Conservation (phyloP, 305 asterid genomes). For the Fraxinus platypoda region DNA sequence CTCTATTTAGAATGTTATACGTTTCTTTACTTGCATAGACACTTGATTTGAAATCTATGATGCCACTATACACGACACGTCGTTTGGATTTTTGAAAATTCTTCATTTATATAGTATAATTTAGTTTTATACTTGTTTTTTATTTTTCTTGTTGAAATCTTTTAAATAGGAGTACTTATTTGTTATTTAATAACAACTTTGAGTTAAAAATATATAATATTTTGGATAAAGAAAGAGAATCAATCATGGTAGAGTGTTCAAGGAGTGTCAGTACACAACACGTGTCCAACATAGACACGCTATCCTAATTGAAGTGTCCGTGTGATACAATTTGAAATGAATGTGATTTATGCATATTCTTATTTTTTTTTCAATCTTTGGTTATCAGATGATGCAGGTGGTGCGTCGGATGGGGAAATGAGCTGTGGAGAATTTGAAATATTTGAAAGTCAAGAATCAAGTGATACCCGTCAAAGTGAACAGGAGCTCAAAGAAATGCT, state of each 20-base stretch:
- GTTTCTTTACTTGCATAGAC: neutral
- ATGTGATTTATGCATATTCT: neutral
- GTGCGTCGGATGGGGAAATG: slow-evolving; percentile 23
- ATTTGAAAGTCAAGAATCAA: neutral
- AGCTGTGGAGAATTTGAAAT: slow-evolving; percentile 23
- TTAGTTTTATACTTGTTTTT: too few species aligned
- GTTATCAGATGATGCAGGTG: slow-evolving; percentile 27
- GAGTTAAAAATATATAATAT: too few species aligned
- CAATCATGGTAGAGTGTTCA: neutral
- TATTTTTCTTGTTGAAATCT: too few species aligned
- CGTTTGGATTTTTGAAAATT: neutral
- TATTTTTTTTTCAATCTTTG: neutral
- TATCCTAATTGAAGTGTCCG: neutral
- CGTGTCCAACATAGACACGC: neutral
- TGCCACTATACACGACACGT: neutral
- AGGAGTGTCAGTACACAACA: neutral
- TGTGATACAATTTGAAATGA: neutral
- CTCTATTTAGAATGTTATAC: neutral
- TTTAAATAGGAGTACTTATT: too few species aligned
- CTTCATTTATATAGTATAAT: neutral
- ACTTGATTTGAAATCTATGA: neutral
- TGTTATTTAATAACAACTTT: too few species aligned
- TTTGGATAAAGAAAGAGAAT: neutral
- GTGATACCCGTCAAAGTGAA: slow-evolving; percentile 7
- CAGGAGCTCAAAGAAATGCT: slow-evolving; percentile 48